Base-by-base conservation (phyloP, 2,329 filamentous ascomycete genomes). In the Colletotrichum costaricense region DNA sequence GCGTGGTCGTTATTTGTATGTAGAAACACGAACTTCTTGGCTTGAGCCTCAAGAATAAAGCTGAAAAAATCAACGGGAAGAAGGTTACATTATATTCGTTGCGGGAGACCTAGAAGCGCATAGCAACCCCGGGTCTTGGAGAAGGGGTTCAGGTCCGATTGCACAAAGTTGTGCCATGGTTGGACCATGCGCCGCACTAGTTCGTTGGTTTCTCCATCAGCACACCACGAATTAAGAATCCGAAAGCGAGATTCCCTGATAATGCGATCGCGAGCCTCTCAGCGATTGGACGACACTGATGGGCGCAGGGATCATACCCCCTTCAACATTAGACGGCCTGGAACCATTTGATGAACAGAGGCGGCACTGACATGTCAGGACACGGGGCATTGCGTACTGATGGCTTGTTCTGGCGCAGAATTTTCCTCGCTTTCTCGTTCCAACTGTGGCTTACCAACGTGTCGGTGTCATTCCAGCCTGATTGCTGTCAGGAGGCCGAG, bases 161-260 rank as follows among this genome's bases (percentile, higher is more conserved):
- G 63, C 69, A 72, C 69, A 72, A 67, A 72, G 16, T 60, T 71
- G 46, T 71, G 68, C 68, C 60, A n/a, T 16, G 4, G 19, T 22
- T 19, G 22, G 57, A 12, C 35, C 49, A 35, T 56, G 33, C 46
- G 35, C 49, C 24, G 24, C 24, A 55, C 49, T 57, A 26, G 35
- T 49, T 55, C 28, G 55, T 38, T 58, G 22, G 52, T 30, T 63
- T 19, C 28, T 16, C 38, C 38, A 42, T 42, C 16, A 42, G 38
- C 59, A 55, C 28, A 19, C 57, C 35, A 63, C 63, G 28, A 12
- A 19, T 49, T 52, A 54, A 59, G 64, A 72, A 54, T 63, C 42
- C 69, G 69, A 72, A 56, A 68, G 35, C 69, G 69, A 72, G 63
- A 63, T 60, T 52, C 63, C 57, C 22, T 52, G 22, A 12, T 26